Percentiles rank a stretch among this genome's conserved stretches.
These are phyloP conservation scores for Sarcocystis neurona DNA, from an alignment of 169 alveolate species.

Conservation along the genomic window DNA sequence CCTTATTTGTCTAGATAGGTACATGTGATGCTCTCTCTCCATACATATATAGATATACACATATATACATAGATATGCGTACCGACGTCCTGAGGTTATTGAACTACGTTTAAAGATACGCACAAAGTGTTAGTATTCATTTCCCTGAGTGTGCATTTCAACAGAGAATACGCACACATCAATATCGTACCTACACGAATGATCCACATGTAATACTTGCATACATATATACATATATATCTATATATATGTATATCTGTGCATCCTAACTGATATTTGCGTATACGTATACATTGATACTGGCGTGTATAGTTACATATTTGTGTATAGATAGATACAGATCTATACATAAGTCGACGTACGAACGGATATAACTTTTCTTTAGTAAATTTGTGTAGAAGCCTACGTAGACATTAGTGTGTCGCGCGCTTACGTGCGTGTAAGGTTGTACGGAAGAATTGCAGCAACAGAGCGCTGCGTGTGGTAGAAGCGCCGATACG, in stretches of 20 bases:
- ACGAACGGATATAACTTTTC: background rate
- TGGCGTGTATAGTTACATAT: no score
- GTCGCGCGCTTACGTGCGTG: constrained; percentile 9
- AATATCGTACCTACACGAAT: background rate
- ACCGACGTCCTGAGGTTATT: background rate
- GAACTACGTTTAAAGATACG: no score
- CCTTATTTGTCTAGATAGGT: background rate
- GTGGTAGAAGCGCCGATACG: constrained; percentile 26
- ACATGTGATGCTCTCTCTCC: background rate
- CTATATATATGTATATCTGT: background rate
- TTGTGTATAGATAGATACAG: no score
- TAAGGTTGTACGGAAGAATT: constrained; percentile 5
- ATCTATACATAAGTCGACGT: background rate
- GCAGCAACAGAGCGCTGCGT: constrained; percentile 16
- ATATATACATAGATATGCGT: background rate
- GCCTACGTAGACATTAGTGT: background rate
- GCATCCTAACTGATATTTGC: no score
- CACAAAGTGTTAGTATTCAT: background rate
- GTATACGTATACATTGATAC: no score
- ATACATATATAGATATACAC: background rate
- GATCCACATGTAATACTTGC: background rate
- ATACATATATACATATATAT: background rate
- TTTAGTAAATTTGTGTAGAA: background rate
- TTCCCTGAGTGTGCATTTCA: background rate
- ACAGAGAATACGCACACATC: no score